A percentile compares a stretch with the other conserved stretches of the same genome.
These are phyloP conservation scores for Phytophthora citrophthora DNA, from an alignment of 352 stramenopile species.

Conservation along the genomic window DNA sequence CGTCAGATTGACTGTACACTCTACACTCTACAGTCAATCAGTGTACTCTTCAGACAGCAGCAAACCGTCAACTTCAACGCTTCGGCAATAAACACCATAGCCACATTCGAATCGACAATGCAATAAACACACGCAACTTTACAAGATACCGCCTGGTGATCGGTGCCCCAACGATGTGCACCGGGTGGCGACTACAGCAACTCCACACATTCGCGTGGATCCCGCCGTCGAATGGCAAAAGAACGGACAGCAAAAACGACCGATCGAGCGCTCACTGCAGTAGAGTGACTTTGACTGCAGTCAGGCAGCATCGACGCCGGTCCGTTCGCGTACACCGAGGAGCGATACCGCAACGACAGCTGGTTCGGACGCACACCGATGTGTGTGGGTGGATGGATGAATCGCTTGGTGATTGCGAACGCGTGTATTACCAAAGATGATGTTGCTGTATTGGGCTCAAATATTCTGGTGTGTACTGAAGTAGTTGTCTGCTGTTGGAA, in stretches of 20 bases:
- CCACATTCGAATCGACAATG: not conserved
- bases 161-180: slow-evolving; percentile 8
- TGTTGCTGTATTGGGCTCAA: no score
- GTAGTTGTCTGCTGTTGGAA: no score
- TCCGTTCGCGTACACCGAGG: no score
- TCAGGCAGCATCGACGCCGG: no score
- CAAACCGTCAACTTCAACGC: not conserved
- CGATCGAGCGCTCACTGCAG: no score
- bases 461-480: no score
- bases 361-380: not conserved
- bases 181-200: slow-evolving; percentile 28
- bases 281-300: no score
- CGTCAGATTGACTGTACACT: not conserved
- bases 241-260: not conserved
- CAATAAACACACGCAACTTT: slow-evolving; percentile 4
- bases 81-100: no score
- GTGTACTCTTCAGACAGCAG: not conserved
- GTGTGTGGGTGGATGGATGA: slow-evolving; percentile 1
- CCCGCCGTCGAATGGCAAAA: slow-evolving; percentile 7
- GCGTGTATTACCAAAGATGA: not conserved
- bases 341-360: slow-evolving; percentile 1
- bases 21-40: no score
- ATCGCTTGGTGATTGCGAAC: not conserved
- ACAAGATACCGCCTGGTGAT: slow-evolving; percentile 11
- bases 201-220: not conserved